Evolutionary conservation across 805 yeast species (phyloP).

Genomic region (Lipomyces starkeyi): DNA sequence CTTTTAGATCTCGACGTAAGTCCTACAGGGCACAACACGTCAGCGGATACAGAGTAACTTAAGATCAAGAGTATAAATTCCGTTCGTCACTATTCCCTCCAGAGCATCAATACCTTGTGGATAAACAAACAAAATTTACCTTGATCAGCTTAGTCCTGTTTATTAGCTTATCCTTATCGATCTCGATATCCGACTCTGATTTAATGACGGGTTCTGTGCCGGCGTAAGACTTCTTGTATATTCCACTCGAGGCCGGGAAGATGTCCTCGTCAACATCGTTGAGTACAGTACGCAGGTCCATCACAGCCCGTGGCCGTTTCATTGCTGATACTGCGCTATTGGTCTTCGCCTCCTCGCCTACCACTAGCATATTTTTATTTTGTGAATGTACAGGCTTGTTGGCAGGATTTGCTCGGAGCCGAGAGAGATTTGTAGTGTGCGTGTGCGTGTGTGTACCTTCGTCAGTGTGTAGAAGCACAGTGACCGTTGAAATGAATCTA

Average conservation of each 20-base stretch:
- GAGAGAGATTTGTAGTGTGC: background rate
- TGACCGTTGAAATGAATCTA: too few relatives aligned
- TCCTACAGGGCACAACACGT: constrained; percentile 7
- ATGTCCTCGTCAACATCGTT: constrained; percentile 29
- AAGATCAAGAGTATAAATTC: background rate
- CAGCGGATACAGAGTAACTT: background rate
- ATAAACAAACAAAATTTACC: constrained; percentile 13
- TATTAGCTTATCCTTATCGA: constrained; percentile 11
- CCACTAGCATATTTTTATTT: background rate
- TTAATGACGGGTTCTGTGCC: constrained; percentile 10
- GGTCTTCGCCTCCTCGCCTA: background rate
- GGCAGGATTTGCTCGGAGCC: background rate
- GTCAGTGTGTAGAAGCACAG: background rate
- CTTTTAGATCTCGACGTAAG: constrained; percentile 22
- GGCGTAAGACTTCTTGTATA: background rate
- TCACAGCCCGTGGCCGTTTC: constrained; percentile 29
- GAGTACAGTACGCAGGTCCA: constrained; percentile 31
- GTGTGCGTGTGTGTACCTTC: too few relatives aligned
- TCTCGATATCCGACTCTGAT: constrained; percentile 8
- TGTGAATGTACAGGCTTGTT: background rate
- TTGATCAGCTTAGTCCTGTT: constrained; percentile 24
- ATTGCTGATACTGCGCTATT: constrained; percentile 5
- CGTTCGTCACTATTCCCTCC: background rate
- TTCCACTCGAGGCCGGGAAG: constrained; percentile 12
- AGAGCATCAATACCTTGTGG: background rate